phyloP scores from a whole-genome alignment of 2,329 filamentous ascomycete genomes.

The Teratosphaeria pseudoeucalypti region DNA sequence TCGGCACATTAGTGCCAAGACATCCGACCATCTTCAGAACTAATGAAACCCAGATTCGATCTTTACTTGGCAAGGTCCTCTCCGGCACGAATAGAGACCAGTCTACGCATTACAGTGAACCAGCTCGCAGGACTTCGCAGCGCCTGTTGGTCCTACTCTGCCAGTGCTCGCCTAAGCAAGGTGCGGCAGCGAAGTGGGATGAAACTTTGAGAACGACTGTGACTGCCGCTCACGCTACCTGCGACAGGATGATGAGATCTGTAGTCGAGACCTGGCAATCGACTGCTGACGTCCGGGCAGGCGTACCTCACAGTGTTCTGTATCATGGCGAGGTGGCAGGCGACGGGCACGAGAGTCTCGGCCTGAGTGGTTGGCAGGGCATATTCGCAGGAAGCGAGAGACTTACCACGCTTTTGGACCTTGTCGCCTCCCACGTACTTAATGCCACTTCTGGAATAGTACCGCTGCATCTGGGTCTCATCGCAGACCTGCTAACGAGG shows the following conservation, averaged over 20 bases:
- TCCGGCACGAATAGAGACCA: conserved; percentile 4
- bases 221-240: conserved; percentile 56
- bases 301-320: conserved; percentile 7
- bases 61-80: conserved; percentile 13
- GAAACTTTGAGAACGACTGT: conserved; percentile 54
- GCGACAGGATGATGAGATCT: conserved; percentile 67
- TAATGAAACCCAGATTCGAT: conserved; percentile 53
- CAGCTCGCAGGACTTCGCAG: conserved; percentile 42
- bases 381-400: conserved; percentile 64
- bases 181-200: conserved; percentile 66
- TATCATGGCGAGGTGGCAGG: conserved; percentile 11
- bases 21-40: conserved; percentile 78
- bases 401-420: conserved; percentile 53
- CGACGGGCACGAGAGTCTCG: conserved; percentile 25
- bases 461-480: conserved; percentile 53
- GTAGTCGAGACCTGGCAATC: conserved; percentile 77
- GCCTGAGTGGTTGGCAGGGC: conserved; percentile 61
- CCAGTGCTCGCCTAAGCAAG: conserved; percentile 71
- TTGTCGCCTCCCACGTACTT: conserved; percentile 54
- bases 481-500: conserved; percentile 60
- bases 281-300: conserved; percentile 33
- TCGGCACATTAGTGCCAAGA: conserved; percentile 61
- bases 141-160: conserved; percentile 61
- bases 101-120: conserved; percentile 32
- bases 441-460: conserved; percentile 56